A percentile compares a stretch with the other conserved stretches of the same genome.
Evolutionary conservation across 768 basidiomycete species (phyloP).

Genomic region (Suillus occidentalis): DNA sequence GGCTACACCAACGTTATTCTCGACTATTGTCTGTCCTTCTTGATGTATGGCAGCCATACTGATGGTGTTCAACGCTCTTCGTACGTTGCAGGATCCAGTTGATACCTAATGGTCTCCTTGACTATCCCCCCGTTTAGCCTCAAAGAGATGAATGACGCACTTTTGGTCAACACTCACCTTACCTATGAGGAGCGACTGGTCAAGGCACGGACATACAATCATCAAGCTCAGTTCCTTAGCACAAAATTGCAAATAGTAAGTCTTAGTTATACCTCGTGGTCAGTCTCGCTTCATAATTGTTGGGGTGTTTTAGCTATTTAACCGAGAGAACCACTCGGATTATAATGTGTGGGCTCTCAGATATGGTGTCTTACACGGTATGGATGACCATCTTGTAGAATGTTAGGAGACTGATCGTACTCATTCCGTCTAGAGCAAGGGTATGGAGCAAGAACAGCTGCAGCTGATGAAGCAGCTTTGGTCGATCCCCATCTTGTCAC

Average conservation of each 20-base stretch:
- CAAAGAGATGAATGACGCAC: background rate
- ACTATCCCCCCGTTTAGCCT: background rate
- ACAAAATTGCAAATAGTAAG: background rate
- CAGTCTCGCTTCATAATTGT: background rate
- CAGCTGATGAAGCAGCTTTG: background rate
- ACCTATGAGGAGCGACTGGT: background rate
- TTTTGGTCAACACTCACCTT: background rate
- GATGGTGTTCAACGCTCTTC: background rate
- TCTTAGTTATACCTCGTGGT: background rate
- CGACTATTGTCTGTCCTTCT: background rate
- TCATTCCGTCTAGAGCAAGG: background rate
- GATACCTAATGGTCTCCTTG: background rate
- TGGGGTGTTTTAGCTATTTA: background rate
- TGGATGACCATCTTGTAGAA: background rate
- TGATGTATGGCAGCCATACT: background rate
- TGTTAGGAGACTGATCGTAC: background rate
- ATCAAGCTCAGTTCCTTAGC: background rate
- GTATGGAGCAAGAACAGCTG: slow-evolving; percentile 1
- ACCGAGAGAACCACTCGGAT: background rate
- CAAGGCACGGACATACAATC: background rate
- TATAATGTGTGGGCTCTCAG: background rate
- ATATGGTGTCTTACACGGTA: slow-evolving; percentile 1
- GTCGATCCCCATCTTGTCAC: background rate
- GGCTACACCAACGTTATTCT: background rate
- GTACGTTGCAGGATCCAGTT: background rate